Evolutionary conservation across 2,329 filamentous ascomycete species (phyloP).

Genomic region (Fusarium sp.): DNA sequence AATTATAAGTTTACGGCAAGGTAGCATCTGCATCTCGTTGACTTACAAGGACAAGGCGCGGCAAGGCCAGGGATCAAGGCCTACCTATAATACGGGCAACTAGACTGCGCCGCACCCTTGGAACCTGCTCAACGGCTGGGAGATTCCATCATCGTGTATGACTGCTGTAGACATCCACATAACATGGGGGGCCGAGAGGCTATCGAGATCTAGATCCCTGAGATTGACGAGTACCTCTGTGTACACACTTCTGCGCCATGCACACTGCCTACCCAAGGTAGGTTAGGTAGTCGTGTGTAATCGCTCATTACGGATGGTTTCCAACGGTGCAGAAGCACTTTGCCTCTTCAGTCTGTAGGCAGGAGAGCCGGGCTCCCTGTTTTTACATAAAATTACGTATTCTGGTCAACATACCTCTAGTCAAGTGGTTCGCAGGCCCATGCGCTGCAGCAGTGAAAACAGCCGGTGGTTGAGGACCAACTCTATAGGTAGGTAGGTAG

Average conservation of each 20-base stretch:
- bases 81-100: not conserved
- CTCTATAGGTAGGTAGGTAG: not conserved
- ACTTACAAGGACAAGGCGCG: not conserved
- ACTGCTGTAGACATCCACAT: not conserved
- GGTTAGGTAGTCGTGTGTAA: not conserved
- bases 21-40: not conserved
- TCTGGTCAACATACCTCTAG: not conserved
- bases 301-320: not conserved
- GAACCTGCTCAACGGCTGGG: not conserved
- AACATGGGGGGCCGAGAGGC: slow-evolving; percentile 13
- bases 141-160: not conserved
- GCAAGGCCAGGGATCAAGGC: slow-evolving; percentile 4
- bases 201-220: slow-evolving; percentile 36
- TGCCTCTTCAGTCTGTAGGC: too few species aligned
- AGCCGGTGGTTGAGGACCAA: slow-evolving; percentile 17
- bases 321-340: not conserved
- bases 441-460: slow-evolving; percentile 11
- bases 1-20: too few species aligned
- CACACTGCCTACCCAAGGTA: not conserved
- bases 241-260: not conserved
- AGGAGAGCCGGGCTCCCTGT: not conserved
- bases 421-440: not conserved
- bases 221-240: slow-evolving; percentile 23
- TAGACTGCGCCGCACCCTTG: slow-evolving; percentile 11
- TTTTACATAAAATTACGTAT: not conserved